Evolutionary conservation across 805 yeast genomes (phyloP), one percentile per base, ranked within the genome.

Genomic region (Yarrowia alimentaria): DNA sequence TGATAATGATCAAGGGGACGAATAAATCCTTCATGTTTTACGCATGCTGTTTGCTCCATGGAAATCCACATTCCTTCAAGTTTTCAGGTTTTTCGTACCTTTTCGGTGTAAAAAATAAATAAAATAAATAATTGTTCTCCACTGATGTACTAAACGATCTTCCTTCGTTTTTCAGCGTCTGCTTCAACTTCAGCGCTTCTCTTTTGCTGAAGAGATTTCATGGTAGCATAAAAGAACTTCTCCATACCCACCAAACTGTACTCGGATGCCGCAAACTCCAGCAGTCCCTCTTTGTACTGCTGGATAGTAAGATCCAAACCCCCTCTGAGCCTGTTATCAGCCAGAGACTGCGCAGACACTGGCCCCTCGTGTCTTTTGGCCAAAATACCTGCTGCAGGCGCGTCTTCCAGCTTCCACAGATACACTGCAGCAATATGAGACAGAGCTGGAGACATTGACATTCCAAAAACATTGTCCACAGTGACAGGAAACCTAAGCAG

Each of bases 201-300:
- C 45, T 38, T 38, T n/a, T n/a, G n/a, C n/a, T n/a, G n/a, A n/a
- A 38, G 32, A 25, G 32, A 25, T 20, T 26, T 38, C 45, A 38
- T 38, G 17, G 45, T 38, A 12, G 25, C 45, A 11, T 38, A 38
- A 11, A 38, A 26, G 10, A 38, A 38, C n/a, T 25, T 31, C 20
- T 18, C 17, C 10, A 38, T 31, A 8, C 45, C 45, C 5, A 3
- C 6, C 13, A 38, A 5, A 3, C 45, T 31, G n/a, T 38, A 38
- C 13, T 38, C 18, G 3, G 3, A 6, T 9, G 21, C 45, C 9
- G 45, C 45, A 25, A 25, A 38, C 5, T 38, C 25, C 24, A 38
- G 6, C 3, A 38, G 32, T 4, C 45, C 45, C 24, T 26, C 22
- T 11, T 38, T 38, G 18, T 18, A 38, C 32, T 38, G 24, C 45